These are phyloP conservation scores for Yamadazyma membranifaciens DNA, from an alignment of 1,139 yeast genomes.

Conservation along the genomic window DNA sequence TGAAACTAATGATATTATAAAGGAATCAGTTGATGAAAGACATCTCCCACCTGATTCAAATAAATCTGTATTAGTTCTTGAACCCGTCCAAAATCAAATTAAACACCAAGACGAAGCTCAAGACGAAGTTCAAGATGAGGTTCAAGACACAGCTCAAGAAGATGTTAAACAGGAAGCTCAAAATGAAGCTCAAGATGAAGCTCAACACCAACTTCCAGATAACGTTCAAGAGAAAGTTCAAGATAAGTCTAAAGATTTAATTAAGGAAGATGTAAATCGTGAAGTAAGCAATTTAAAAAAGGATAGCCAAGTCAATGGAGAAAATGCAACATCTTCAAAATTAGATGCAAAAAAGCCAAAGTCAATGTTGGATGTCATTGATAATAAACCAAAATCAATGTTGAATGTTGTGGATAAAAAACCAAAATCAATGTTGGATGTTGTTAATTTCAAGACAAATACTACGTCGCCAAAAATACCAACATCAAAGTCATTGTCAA, in stretches of 20 bases:
- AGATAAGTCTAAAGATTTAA: neutral
- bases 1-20: no score
- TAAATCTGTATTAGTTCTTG: no score
- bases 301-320: no score
- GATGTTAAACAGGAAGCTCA: neutral
- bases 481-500: neutral
- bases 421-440: conserved; percentile 18
- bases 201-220: neutral
- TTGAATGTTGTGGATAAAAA: conserved; percentile 15
- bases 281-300: no score
- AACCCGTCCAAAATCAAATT: no score
- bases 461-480: no score
- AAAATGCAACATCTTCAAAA: no score
- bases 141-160: neutral
- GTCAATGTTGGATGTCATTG: conserved; percentile 19
- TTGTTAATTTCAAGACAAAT: conserved; percentile 10
- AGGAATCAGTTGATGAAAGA: no score
- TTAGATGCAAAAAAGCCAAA: conserved; percentile 5
- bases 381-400: conserved; percentile 14
- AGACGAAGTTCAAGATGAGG: neutral
- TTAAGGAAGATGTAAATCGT: no score
- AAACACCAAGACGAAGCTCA: neutral
- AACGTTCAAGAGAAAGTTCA: neutral
- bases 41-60: no score
- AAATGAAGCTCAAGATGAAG: neutral